phyloP scores from a whole-genome alignment of 176 grass and related monocot genomes.

The Olyra latifolia region DNA sequence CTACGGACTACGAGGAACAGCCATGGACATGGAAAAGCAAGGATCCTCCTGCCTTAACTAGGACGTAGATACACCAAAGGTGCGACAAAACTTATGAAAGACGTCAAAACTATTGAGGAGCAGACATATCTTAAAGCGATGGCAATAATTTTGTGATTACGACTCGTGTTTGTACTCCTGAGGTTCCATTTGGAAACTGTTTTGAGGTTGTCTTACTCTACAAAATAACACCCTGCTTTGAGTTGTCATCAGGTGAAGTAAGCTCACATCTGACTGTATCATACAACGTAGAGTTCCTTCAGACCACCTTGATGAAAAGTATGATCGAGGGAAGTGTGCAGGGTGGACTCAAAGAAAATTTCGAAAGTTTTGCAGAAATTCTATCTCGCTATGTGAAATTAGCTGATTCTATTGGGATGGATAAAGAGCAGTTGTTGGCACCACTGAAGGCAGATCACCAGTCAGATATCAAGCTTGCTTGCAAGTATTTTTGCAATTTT shows the following conservation, averaged over 20 bases:
- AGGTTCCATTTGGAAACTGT: conserved; percentile 85
- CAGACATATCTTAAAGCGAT: conserved; percentile 83
- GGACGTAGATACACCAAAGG: conserved; percentile 71
- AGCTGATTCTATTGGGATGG: conserved; percentile 46
- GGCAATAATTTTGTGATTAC: conserved; percentile 59
- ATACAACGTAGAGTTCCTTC: conserved; percentile 71
- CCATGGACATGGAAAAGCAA: conserved; percentile 63
- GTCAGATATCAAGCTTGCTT: conserved; percentile 57
- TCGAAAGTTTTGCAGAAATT: conserved; percentile 52
- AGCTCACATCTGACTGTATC: conserved; percentile 58
- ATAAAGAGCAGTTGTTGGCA: conserved; percentile 79
- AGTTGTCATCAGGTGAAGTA: conserved; percentile 48
- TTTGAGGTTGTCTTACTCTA: conserved; percentile 77
- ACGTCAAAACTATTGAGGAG: conserved; percentile 69
- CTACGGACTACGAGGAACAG: conserved; percentile 53
- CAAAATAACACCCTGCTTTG: conserved; percentile 64
- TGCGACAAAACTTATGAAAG: conserved; percentile 67
- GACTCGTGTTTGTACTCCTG: conserved; percentile 62
- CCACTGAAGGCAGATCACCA: conserved; percentile 57
- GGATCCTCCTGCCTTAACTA: conserved; percentile 52
- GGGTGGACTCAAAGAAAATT: conserved; percentile 81
- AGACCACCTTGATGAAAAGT: conserved; percentile 79
- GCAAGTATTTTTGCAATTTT: conserved; percentile 83
- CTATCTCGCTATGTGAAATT: conserved; percentile 60
- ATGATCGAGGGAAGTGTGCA: conserved; percentile 72